Evolutionary conservation across 2,329 filamentous ascomycete genomes (phyloP).

Genomic region (Cladophialophora yegresii): DNA sequence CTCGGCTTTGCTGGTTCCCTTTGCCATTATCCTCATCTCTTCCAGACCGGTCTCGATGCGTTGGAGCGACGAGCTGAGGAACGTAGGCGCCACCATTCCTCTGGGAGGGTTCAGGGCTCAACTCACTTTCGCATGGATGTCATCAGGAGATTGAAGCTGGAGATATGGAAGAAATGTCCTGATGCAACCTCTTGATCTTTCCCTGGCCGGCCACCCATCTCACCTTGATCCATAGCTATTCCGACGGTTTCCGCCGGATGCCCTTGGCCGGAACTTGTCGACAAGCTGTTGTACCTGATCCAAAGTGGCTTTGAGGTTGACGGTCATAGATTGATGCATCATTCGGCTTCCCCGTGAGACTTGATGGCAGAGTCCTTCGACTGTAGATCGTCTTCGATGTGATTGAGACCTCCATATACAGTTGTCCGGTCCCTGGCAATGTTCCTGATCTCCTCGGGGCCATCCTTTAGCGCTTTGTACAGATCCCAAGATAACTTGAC

Average conservation of each 20-base stretch:
- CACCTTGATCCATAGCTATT: constrained; percentile 1
- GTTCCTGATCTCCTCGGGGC: constrained; percentile 11
- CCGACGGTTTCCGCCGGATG: background rate
- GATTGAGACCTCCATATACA: constrained; percentile 5
- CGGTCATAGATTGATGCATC: constrained; percentile 12
- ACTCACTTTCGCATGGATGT: constrained; percentile 13
- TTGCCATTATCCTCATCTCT: background rate
- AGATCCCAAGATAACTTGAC: constrained; percentile 15
- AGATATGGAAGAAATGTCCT: constrained; percentile 5
- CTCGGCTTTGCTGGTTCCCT: background rate
- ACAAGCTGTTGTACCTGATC: constrained; percentile 11
- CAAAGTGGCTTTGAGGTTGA: constrained; percentile 6
- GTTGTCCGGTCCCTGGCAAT: constrained; percentile 4
- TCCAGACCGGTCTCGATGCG: background rate
- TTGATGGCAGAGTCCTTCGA: constrained; percentile 8
- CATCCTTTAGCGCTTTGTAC: constrained; percentile 7
- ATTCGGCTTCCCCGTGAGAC: constrained; percentile 5
- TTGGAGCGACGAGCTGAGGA: background rate
- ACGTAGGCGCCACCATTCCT: background rate
- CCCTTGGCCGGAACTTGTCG: constrained; percentile 12
- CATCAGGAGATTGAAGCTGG: constrained; percentile 12
- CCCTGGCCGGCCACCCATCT: background rate
- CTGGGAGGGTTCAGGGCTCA: background rate
- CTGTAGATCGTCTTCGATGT: constrained; percentile 10
- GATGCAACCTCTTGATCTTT: constrained; percentile 8